These are phyloP conservation scores for Suhomyces bolitotheri DNA, from an alignment of 1,139 yeast species.

Conservation along the genomic window DNA sequence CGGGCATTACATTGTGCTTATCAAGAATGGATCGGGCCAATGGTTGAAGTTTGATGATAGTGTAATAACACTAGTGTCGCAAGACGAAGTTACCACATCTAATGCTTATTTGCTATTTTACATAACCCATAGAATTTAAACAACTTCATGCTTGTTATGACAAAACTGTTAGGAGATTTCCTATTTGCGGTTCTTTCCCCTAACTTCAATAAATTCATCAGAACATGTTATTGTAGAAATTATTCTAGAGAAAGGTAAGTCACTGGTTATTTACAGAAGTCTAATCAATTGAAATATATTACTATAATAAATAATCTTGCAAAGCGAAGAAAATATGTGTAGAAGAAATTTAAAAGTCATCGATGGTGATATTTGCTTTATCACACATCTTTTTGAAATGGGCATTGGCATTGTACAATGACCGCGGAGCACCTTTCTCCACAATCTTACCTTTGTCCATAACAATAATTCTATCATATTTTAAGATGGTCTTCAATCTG, in stretches of 20 bases:
- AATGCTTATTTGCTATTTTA: conserved; percentile 83
- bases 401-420: conserved; percentile 33
- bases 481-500: conserved; percentile 52
- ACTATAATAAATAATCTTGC: conserved; percentile 5
- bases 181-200: no score
- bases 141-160: not conserved
- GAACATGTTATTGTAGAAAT: no score
- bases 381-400: conserved; percentile 27
- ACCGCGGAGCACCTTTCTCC: conserved; percentile 52
- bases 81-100: conserved; percentile 62
- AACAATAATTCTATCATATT: conserved; percentile 53
- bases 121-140: conserved; percentile 50
- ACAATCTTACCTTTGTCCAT: conserved; percentile 52
- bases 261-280: no score
- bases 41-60: conserved; percentile 96
- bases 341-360: conserved; percentile 19
- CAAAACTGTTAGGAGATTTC: no score
- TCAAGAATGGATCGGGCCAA: conserved; percentile 66
- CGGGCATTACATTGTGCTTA: conserved; percentile 86
- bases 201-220: no score
- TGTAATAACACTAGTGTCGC: conserved; percentile 66
- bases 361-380: conserved; percentile 24
- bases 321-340: conserved; percentile 3
- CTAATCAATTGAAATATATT: not conserved
- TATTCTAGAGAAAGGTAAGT: no score